Evolutionary conservation across 495 filamentous ascomycete species (phyloP).

Genomic region (Annulohypoxylon bovei): DNA sequence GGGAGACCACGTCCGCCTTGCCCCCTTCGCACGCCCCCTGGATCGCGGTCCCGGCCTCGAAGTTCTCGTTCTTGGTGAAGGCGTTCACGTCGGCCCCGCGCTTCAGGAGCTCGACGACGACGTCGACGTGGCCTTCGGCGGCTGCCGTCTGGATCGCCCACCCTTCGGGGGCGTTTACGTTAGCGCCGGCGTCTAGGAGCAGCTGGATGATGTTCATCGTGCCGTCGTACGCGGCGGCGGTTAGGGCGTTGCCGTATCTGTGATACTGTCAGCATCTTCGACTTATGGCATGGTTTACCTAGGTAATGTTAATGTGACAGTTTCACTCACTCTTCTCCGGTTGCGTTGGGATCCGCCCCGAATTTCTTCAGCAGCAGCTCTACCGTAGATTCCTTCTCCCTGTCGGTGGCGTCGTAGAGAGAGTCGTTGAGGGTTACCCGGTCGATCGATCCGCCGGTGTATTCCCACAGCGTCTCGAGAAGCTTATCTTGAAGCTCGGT

Average conservation of each 20-base stretch:
- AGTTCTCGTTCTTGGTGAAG: conserved; percentile 37
- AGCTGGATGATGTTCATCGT: conserved; percentile 43
- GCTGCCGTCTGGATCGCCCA: conserved; percentile 48
- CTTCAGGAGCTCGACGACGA: conserved; percentile 46
- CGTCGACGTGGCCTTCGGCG: conserved; percentile 45
- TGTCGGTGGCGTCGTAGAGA: conserved; percentile 47
- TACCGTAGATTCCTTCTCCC: conserved; percentile 45
- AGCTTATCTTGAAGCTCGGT: conserved; percentile 43
- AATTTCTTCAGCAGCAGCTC: conserved; percentile 42
- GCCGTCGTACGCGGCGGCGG: conserved; percentile 45
- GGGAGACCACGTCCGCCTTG: conserved; percentile 41
- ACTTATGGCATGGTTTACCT: not conserved
- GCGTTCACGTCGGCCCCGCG: conserved; percentile 49
- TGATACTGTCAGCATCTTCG: conserved; percentile 15
- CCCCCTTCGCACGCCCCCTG: conserved; percentile 46
- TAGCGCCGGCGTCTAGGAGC: conserved; percentile 42
- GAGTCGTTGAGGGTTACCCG: conserved; percentile 34
- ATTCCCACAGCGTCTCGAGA: conserved; percentile 42
- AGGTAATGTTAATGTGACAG: too few relatives aligned
- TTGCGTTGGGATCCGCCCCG: conserved; percentile 45
- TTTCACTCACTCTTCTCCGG: conserved; percentile 44
- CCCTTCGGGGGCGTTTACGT: conserved; percentile 45
- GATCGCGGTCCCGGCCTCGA: conserved; percentile 45
- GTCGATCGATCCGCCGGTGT: conserved; percentile 35
- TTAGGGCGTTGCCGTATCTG: conserved; percentile 47